Evolutionary conservation across 768 basidiomycete genomes (phyloP).

Genomic region (Mycena rosella): DNA sequence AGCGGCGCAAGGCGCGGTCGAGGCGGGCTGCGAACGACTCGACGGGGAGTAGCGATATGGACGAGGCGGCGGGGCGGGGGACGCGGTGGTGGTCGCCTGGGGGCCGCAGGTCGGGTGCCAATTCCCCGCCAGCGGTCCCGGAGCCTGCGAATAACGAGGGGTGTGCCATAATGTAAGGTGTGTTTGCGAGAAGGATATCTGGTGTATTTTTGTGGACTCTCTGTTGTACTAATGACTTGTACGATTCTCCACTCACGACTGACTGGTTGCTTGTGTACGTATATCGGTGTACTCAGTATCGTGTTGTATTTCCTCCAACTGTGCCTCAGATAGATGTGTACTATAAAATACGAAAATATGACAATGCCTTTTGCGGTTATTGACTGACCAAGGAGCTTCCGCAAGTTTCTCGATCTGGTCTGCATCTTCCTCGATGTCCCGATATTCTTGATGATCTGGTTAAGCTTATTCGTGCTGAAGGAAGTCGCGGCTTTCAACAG

Average conservation of each 20-base stretch:
- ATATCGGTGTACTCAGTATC: slow-evolving; percentile 3
- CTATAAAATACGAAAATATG: too few species aligned
- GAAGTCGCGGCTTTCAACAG: slow-evolving; percentile 15
- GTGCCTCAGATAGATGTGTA: not conserved
- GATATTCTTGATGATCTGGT: slow-evolving; percentile 30
- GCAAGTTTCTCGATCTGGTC: slow-evolving; percentile 25
- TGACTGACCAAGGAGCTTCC: too few species aligned
- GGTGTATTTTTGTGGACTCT: slow-evolving; percentile 26
- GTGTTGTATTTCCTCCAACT: not conserved
- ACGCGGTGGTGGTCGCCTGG: slow-evolving; percentile 50
- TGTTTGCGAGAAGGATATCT: slow-evolving; percentile 13
- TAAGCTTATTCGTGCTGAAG: slow-evolving; percentile 28
- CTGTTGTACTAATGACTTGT: slow-evolving; percentile 28
- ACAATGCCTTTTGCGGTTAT: too few species aligned
- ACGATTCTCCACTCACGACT: slow-evolving; percentile 32
- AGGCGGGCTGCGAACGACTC: slow-evolving; percentile 59
- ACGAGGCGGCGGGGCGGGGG: slow-evolving; percentile 39
- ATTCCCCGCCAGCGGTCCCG: slow-evolving; percentile 32
- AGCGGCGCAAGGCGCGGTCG: slow-evolving; percentile 65
- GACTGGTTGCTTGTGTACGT: slow-evolving; percentile 16
- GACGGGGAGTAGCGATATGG: slow-evolving; percentile 34
- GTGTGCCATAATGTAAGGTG: slow-evolving; percentile 31
- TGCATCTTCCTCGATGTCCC: slow-evolving; percentile 28
- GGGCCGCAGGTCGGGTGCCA: slow-evolving; percentile 37
- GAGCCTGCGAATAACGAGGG: slow-evolving; percentile 23